These are phyloP conservation scores for Oryza nivara DNA, from an alignment of 176 grass and related monocot species.

Conservation along the genomic window DNA sequence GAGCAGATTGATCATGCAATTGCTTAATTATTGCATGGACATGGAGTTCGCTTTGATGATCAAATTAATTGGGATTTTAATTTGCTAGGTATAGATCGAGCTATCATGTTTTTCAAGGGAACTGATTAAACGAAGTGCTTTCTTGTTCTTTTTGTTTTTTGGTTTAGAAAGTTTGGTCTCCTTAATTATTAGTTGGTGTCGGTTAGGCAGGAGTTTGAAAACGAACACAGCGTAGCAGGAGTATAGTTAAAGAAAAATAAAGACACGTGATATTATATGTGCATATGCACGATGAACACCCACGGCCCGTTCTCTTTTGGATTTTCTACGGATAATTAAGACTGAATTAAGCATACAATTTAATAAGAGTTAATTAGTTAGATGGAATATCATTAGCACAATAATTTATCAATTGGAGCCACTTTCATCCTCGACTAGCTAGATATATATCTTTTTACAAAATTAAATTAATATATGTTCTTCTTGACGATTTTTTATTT, in stretches of 20 bases:
- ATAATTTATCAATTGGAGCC: not conserved
- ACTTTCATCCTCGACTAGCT: not conserved
- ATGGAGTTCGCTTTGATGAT: not conserved
- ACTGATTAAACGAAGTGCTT: not conserved
- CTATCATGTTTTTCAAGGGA: not conserved
- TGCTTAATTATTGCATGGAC: not conserved
- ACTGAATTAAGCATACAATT: not conserved
- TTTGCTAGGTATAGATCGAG: not conserved
- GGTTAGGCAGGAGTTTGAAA: constrained; percentile 13
- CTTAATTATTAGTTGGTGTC: constrained; percentile 4
- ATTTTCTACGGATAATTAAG: not conserved
- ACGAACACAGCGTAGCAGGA: not conserved
- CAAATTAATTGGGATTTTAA: not conserved
- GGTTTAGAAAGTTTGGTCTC: not conserved
- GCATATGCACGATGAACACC: constrained; percentile 15
- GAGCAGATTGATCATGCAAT: not conserved
- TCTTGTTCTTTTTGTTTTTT: not conserved
- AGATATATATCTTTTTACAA: not conserved
- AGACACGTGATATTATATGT: constrained; percentile 27
- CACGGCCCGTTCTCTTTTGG: not conserved
- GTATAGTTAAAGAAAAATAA: not conserved
- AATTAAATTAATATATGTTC: not conserved
- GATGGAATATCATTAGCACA: not conserved
- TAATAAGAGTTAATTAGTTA: not conserved
- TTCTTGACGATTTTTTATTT: not conserved